Evolutionary conservation across 2,329 filamentous ascomycete genomes (phyloP), one percentile per base, ranked within the genome.

Genomic region (Botrytis cinerea): DNA sequence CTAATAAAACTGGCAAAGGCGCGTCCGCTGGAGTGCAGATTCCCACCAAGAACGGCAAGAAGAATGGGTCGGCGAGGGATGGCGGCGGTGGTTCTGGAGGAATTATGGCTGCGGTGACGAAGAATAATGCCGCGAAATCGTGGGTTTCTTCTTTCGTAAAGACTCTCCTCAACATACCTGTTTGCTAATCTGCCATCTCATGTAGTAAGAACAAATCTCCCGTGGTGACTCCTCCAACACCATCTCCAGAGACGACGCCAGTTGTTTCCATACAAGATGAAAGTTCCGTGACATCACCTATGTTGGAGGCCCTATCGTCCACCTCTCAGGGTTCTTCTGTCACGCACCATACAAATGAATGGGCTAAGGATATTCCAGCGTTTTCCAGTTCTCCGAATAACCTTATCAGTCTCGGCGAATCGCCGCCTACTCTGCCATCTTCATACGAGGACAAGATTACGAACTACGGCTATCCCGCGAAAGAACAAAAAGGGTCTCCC

Each of bases 381-480:
- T 81, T 83, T 83, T 80, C 81, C 76, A 77, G 82, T 81, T 80
- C 84, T 80, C 78, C 82, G 76, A 74, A 81, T 80, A 77, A 84
- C 79, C 62, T 83, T 45, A 84, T 85, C 75, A 82, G 82, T 73
- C 82, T 85, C 70, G 83, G 83, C 70, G 82, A 83, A 75, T 85
- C 84, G 46, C 84, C 84, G n/a, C 83, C 84, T 18, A 80, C 79
- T 16, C 78, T 77, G 28, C 77, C 79, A 66, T 81, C 80, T 40
- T 81, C 80, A 12, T 80, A 81, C 73, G 80, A 81, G 60, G 80
- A 81, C 20, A 77, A 75, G 69, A 73, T 76, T 62, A 70, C 76
- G 10, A 77, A 77, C 68, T 77, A 77, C 73, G 78, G 76, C 7
- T 81, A 79, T 79, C 78, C 74, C 40, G 76, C 76, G 72, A 75